Evolutionary conservation across 768 basidiomycete species (phyloP).

Genomic region (Lentinus tigrinus): DNA sequence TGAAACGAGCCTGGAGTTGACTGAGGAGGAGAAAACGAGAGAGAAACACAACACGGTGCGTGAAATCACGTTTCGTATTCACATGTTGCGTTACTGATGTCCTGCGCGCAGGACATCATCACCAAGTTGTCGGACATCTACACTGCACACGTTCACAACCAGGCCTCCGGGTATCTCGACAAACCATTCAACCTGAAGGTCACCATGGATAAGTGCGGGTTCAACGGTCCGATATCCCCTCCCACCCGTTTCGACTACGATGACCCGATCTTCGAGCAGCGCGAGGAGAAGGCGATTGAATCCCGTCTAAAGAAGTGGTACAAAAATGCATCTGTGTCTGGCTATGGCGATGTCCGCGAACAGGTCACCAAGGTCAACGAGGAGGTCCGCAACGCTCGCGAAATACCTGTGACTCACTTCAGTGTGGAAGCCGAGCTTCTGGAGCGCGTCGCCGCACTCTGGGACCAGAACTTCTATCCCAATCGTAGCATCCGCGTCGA

Average conservation of each 20-base stretch:
- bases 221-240: background rate
- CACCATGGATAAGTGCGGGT: background rate
- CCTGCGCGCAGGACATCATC: background rate
- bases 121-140: background rate
- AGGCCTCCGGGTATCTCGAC: background rate
- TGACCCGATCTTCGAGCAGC: background rate
- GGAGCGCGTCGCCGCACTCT: conserved; percentile 9
- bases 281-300: background rate
- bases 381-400: conserved; percentile 27
- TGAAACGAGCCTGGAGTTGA: background rate
- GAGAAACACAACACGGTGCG: background rate
- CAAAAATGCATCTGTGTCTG: conserved; percentile 20
- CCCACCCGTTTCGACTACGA: background rate
- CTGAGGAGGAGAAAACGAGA: background rate
- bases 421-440: conserved; percentile 17
- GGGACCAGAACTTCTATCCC: conserved; percentile 23
- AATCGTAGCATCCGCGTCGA: conserved; percentile 24
- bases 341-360: conserved; percentile 26
- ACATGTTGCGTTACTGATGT: background rate
- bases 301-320: conserved; percentile 4
- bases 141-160: background rate
- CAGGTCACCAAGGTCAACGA: conserved; percentile 26
- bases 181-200: background rate
- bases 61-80: background rate
- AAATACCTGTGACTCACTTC: conserved; percentile 25